Percentiles rank a stretch among this genome's conserved stretches.
Conservation (phyloP, 345 rosid species). For the Sisymbrium altissimum region DNA sequence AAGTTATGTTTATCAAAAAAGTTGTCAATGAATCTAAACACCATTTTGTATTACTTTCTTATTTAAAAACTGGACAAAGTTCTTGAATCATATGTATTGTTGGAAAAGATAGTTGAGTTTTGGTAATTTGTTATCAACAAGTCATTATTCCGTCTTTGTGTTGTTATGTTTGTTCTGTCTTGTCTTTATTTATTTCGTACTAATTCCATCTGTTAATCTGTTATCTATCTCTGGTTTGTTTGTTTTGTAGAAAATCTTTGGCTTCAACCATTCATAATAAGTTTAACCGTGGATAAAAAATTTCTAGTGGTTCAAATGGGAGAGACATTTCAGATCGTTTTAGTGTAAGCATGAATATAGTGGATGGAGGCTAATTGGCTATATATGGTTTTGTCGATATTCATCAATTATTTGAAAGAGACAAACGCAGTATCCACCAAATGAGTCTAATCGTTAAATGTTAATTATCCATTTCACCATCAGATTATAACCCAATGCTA, state of each 20-base stretch:
- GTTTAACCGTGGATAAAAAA: background rate
- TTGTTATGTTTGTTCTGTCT: background rate
- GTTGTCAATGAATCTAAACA: background rate
- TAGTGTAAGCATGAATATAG: slow-evolving; percentile 20
- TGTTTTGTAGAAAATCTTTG: background rate
- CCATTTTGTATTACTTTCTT: background rate
- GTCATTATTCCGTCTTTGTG: too few relatives aligned
- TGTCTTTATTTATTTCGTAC: background rate
- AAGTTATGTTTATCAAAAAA: background rate
- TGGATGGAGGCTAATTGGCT: slow-evolving; percentile 4
- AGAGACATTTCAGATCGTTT: slow-evolving; percentile 8
- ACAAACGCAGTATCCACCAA: slow-evolving; percentile 18
- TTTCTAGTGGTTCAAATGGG: background rate
- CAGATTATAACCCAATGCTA: slow-evolving; percentile 1
- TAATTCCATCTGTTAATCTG: too few relatives aligned
- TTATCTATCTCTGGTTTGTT: background rate
- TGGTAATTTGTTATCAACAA: too few relatives aligned
- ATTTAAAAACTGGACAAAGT: background rate
- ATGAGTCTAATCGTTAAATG: background rate
- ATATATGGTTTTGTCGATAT: slow-evolving; percentile 23
- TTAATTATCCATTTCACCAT: background rate
- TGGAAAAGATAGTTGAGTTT: too few relatives aligned
- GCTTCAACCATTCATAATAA: background rate
- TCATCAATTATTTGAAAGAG: slow-evolving; percentile 30
- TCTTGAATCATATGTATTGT: too few relatives aligned